Base-by-base conservation (phyloP, 192 early-diverging fungal genomes). In the Rhizophagus sp. region DNA sequence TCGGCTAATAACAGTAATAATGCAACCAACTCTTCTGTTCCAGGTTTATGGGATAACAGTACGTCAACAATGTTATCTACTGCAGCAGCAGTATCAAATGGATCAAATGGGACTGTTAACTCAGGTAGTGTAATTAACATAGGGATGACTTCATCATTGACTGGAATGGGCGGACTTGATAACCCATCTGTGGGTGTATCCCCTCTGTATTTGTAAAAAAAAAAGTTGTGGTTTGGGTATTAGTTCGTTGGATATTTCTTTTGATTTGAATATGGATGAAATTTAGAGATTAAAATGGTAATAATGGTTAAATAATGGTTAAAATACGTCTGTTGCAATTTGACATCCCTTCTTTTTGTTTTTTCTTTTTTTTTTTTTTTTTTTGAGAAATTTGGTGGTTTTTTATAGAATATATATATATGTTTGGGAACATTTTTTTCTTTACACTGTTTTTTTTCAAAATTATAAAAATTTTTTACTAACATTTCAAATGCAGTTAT, bases 1-100 rank as follows among this genome's bases (percentile, higher is more conserved):
- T 75, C 74, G 17, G 24, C 12, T 3, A 75, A 62, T 36, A 57
- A 15, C 33, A 36, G 19, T 36, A 62, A n/a, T 34, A 36, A 24
- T 36, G 22, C 27, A 41, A 3, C 39, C 8, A 33, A 36, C 44
- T 62, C 73, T 47, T 47, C 49, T 25, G 19, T 44, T 52, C 11
- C 49, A 11, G 72, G 44, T 52, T 52, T 74, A 74, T 74, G 72
- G 72, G 44, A 74, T 30, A 74, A 74, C 11, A 52, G 49, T 30
- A 24, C 72, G 3, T 15, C 72, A 27, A 57, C 39, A 24, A 52
- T 74, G 49, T 52, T 74, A 30, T 47, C 44, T n/a, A 52, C 44
- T n/a, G 11, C 72, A 15, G 13, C 72, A 63, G 11, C 62, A 66
- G 24, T 25, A 10, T 25, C 19, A 7, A 74, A 27, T 74, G n/a